Evolutionary conservation across 805 yeast species (phyloP), one percentile per base, ranked within the genome.

Genomic region (Starmerella stellata): DNA sequence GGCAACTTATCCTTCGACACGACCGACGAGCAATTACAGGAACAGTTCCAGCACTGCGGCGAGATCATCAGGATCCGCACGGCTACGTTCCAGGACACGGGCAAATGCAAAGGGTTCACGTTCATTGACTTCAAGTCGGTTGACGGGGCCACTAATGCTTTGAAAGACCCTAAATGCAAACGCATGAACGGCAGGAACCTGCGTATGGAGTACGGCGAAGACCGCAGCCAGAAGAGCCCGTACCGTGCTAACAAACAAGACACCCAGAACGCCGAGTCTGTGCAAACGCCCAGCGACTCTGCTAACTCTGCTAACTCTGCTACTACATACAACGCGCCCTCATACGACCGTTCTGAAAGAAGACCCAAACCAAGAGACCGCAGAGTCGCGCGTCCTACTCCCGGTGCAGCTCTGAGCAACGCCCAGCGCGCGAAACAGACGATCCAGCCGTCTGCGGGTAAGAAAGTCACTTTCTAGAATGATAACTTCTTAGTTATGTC

Each of bases 51-150:
- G 58, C 87, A 78, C 52, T 83, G 93, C 60, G 95, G 96, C 30
- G 83, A 78, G 45, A 87, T 92, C 42, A 60, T 65, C 21, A 72
- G 72, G 47, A 72, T 87, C 38, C 71, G 98, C 57, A 87, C 85
- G 92, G 96, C 96, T 3, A 85, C 98, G n/a, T 87, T 87, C 59
- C 83, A 90, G 60, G 98, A 87, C 55, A 64, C 78, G 37, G 96
- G 95, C 1, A 87, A 85, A 55, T 87, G 96, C 64, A 90, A 90
- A 58, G 96, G 96, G 2, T 87, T 87, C 63, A 83, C 94, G 1
- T 87, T 90, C 53, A 63, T 87, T 27, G 96, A 87, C 57, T 87
- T 85, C 61, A 70, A 64, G 45, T 75, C 74, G 46, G 80, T 77
- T 45, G 73, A 70, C 29, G 85, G 90, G 7, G 85, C 95, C 23